Conservation (phyloP, 2,329 filamentous ascomycete genomes). For the Ascosphaera apis region DNA sequence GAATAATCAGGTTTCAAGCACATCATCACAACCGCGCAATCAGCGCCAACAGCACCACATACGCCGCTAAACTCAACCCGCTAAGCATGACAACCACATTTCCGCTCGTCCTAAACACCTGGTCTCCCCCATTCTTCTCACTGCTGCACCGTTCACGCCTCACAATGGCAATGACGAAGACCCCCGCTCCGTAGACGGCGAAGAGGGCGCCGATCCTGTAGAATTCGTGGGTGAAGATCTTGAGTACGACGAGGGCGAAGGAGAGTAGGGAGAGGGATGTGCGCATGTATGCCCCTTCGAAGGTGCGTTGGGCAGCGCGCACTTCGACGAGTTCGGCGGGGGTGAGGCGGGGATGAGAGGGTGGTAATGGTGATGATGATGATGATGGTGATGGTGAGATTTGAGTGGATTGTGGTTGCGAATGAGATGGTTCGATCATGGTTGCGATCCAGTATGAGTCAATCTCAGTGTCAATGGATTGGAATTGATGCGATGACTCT, state of each 20-base stretch:
- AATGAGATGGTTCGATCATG: too few relatives aligned
- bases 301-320: conserved; percentile 82
- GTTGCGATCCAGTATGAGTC: too few relatives aligned
- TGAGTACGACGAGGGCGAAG: conserved; percentile 80
- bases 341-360: conserved; percentile 31
- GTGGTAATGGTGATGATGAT: too few relatives aligned
- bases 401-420: too few relatives aligned
- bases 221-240: conserved; percentile 92
- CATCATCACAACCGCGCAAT: conserved; percentile 9
- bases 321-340: conserved; percentile 77
- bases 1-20: too few relatives aligned
- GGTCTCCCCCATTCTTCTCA: conserved; percentile 12
- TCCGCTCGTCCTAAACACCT: conserved; percentile 45
- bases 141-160: conserved; percentile 59
- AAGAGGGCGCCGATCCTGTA: conserved; percentile 94
- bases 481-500: conserved; percentile 2
- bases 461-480: too few relatives aligned
- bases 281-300: conserved; percentile 89
- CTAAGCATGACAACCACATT: conserved; percentile 42
- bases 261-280: conserved; percentile 89
- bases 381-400: too few relatives aligned
- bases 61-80: conserved; percentile 37
- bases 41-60: conserved; percentile 34
- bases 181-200: conserved; percentile 67
- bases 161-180: conserved; percentile 65